Evolutionary conservation across 768 basidiomycete genomes (phyloP).

Genomic region (Leccinum disarticulatum): DNA sequence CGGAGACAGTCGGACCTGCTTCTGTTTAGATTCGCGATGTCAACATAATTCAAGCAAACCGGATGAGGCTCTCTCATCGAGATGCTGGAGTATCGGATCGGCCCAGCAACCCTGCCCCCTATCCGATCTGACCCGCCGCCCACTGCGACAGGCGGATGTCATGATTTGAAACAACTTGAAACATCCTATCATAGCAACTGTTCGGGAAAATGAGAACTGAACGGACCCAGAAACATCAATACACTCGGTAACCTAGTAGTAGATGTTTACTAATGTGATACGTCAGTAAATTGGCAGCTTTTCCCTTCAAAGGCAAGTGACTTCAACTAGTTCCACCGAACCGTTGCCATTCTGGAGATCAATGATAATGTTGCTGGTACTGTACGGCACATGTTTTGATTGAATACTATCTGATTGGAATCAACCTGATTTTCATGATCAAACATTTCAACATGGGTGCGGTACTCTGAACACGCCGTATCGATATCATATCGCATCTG

Average conservation of each 20-base stretch:
- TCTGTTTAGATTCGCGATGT: too few relatives aligned
- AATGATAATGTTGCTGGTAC: not conserved
- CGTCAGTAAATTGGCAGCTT: not conserved
- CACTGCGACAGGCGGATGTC: not conserved
- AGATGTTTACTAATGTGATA: too few relatives aligned
- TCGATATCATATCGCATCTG: not conserved
- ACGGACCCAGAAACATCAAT: slow-evolving; percentile 1
- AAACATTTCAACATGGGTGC: not conserved
- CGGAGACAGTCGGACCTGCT: too few relatives aligned
- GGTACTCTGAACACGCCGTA: not conserved
- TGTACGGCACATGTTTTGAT: not conserved
- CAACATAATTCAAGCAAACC: too few relatives aligned
- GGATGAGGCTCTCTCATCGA: too few relatives aligned
- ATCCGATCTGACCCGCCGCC: too few relatives aligned
- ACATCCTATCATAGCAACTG: not conserved
- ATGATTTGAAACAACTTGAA: not conserved
- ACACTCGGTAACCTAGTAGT: not conserved
- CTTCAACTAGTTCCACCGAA: not conserved
- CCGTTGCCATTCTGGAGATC: not conserved
- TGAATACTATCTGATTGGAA: not conserved
- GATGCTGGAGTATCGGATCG: too few relatives aligned
- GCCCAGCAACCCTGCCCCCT: too few relatives aligned
- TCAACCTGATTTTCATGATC: not conserved
- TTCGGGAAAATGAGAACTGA: not conserved
- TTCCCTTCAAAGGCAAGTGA: not conserved